Percentiles rank a stretch among this genome's conserved stretches.
Conservation (phyloP, 2,329 filamentous ascomycete species). For the Sarocladium oryzae region DNA sequence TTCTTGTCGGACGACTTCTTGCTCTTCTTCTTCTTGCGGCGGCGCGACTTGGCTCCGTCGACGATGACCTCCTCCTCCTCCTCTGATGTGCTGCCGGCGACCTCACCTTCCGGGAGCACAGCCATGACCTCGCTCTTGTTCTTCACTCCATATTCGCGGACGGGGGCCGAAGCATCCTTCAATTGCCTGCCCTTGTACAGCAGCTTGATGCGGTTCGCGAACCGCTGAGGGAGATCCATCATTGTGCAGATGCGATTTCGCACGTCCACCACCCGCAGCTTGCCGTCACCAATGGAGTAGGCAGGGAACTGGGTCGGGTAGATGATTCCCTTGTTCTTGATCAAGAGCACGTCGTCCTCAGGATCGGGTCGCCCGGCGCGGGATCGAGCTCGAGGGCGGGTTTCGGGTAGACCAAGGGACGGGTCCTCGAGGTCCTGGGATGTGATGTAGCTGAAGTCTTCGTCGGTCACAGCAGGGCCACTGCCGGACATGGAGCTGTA, state of each 20-base stretch:
- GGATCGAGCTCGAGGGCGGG: constrained; percentile 33
- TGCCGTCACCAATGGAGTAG: constrained; percentile 68
- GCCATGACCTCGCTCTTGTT: constrained; percentile 54
- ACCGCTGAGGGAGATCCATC: constrained; percentile 52
- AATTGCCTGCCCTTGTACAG: constrained; percentile 68
- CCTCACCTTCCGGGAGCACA: constrained; percentile 32
- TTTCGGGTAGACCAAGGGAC: constrained; percentile 25
- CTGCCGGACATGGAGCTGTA: constrained; percentile 41
- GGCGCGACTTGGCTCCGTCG: constrained; percentile 23
- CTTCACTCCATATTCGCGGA: constrained; percentile 56
- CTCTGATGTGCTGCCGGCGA: constrained; percentile 27
- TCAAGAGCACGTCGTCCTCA: constrained; percentile 64
- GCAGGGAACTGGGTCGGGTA: constrained; percentile 69
- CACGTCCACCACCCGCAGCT: constrained; percentile 60
- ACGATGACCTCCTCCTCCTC: constrained; percentile 38
- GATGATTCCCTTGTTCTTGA: constrained; percentile 60
- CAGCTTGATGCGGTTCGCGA: constrained; percentile 53
- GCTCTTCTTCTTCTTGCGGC: constrained; percentile 18
- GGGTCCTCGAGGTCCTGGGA: constrained; percentile 58
- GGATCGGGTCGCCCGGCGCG: constrained; percentile 27
- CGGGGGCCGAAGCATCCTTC: constrained; percentile 54
- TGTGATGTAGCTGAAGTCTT: constrained; percentile 80
- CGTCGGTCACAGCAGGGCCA: constrained; percentile 60
- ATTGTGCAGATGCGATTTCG: constrained; percentile 61
- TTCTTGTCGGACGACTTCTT: constrained; percentile 38